Percentiles rank a stretch among this genome's conserved stretches.
These are phyloP conservation scores for Solanum medicagineum DNA, from an alignment of 257 asterid species.

Conservation along the genomic window DNA sequence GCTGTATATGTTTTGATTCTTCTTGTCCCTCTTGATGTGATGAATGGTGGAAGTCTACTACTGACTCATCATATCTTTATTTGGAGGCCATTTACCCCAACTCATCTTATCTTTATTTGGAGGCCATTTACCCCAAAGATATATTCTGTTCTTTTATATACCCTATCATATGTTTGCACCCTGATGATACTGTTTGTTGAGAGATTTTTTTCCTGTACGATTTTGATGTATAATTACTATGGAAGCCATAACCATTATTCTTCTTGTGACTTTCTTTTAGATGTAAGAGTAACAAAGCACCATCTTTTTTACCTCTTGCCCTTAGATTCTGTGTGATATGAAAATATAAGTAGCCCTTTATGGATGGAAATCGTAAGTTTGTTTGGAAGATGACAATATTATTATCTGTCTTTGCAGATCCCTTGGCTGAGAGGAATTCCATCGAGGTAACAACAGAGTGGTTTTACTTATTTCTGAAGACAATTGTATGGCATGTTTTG, in stretches of 20 bases:
- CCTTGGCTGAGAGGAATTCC: constrained; percentile 8
- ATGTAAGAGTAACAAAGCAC: background rate
- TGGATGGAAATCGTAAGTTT: background rate
- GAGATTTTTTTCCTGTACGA: background rate
- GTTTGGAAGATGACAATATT: background rate
- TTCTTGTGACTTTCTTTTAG: background rate
- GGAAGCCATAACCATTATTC: background rate
- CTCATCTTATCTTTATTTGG: background rate
- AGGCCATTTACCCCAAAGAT: background rate
- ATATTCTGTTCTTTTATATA: background rate
- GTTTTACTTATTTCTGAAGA: background rate
- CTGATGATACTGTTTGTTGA: background rate
- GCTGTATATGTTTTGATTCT: background rate
- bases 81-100: background rate
- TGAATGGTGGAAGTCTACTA: background rate
- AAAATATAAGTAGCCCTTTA: background rate
- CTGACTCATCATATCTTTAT: background rate
- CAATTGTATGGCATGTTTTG: background rate
- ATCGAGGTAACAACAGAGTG: constrained; percentile 10
- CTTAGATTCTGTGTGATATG: background rate
- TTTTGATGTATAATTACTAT: background rate
- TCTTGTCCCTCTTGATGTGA: background rate
- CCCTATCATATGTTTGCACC: background rate
- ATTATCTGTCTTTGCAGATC: constrained; percentile 12
- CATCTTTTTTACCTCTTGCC: background rate